Base-by-base conservation (phyloP, 495 filamentous ascomycete genomes). In the Bacidia rubella region DNA sequence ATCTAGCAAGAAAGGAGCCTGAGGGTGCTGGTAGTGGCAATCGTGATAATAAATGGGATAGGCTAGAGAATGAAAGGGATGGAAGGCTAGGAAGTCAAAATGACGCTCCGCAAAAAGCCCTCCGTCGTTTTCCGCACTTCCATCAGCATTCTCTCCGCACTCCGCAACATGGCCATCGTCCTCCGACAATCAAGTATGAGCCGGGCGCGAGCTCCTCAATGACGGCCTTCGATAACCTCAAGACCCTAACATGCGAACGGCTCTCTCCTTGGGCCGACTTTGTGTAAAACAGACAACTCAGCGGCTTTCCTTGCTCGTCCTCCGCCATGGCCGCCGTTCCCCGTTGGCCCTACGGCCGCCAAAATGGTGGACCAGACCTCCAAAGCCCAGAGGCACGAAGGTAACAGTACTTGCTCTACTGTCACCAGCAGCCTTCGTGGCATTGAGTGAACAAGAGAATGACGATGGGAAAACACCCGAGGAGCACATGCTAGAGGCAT, bases 401-500 rank as follows among this genome's bases (percentile, higher is more conserved):
- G 39, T 2, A 63, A 64, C 19, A 24, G 61, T 35, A 44, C 63
- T 47, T 61, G 72, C 41, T 67, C 66, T 22, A 44, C 63, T 87
- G 47, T 76, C 70, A 21, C 81, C 82, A 2, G 76, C 71, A 12
- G 85, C 80, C 2, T 94, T 96, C 60, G 72, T 94, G 32, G 68
- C 77, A 54, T 61, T 94, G 22, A 79, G 80, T 1, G 85, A 88
- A 61, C 68, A 80, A 53, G 75, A 79, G 24, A 72, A 81, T 60
- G 67, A 60, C 38, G 72, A 76, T 49, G 79, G 79, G 24, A 78
- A 81, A 58, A 93, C 87, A 2, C 73, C 75, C 27, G 89, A 96
- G 67, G 74, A 75, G 68, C 81, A 85, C 53, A 95, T 95, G 88
- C 77, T 95, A 20, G 77, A 87, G 61, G 79, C 74, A 3, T 95